Conservation (phyloP, 768 basidiomycete genomes). For the Naganishia kalamii region DNA sequence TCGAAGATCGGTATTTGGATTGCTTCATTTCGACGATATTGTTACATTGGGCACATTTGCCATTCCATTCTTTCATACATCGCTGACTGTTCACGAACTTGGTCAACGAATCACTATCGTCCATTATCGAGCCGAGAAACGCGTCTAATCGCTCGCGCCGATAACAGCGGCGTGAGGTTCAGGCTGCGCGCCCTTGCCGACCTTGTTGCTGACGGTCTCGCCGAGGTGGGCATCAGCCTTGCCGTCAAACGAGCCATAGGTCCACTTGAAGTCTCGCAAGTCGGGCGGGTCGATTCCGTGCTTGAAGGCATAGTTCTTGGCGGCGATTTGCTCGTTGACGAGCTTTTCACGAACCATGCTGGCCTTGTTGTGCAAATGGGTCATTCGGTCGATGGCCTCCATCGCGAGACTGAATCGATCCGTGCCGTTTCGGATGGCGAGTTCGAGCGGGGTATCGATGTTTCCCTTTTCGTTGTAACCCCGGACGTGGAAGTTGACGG, state of each 20-base stretch:
- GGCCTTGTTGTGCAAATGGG: slow-evolving; percentile 30
- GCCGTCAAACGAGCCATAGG: slow-evolving; percentile 19
- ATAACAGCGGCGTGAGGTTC: not conserved
- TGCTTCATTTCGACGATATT: too few relatives aligned
- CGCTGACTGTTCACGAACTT: too few relatives aligned
- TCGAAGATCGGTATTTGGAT: too few relatives aligned
- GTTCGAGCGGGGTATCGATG: slow-evolving; percentile 29
- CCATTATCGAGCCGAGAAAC: too few relatives aligned
- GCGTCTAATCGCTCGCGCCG: slow-evolving; percentile 1
- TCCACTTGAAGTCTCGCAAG: slow-evolving; percentile 35
- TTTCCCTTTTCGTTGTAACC: slow-evolving; percentile 31
- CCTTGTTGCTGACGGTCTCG: slow-evolving; percentile 12
- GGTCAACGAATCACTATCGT: too few relatives aligned
- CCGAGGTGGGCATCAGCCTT: slow-evolving; percentile 17
- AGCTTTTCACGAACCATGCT: slow-evolving; percentile 36
- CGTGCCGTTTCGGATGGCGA: slow-evolving; percentile 27
- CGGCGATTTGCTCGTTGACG: slow-evolving; percentile 32
- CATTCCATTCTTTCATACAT: too few relatives aligned
- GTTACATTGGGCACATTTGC: too few relatives aligned
- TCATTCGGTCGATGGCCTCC: slow-evolving; percentile 39
- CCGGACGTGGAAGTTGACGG: slow-evolving; percentile 28
- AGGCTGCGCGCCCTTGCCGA: slow-evolving; percentile 5
- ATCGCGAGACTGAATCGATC: slow-evolving; percentile 34
- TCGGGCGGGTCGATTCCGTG: slow-evolving; percentile 35
- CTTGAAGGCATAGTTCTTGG: slow-evolving; percentile 35